A percentile compares a stretch with the other conserved stretches of the same genome.
These are phyloP conservation scores for Nakazawaea ernobii DNA, from an alignment of 805 yeast genomes.

Conservation along the genomic window DNA sequence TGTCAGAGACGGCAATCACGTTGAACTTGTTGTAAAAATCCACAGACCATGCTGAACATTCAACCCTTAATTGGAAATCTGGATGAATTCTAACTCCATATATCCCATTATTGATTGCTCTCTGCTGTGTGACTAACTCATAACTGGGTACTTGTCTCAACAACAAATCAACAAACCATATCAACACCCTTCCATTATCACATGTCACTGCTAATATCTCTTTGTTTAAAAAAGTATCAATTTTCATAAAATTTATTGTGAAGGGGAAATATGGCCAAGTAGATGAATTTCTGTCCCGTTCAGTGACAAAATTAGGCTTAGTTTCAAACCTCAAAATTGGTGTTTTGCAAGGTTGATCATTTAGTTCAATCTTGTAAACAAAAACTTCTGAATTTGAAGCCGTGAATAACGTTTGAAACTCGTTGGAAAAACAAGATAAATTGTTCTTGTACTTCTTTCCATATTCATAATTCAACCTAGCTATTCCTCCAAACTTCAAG, in stretches of 20 bases:
- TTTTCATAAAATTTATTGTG: slow-evolving; percentile 45
- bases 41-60: slow-evolving; percentile 58
- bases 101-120: slow-evolving; percentile 4
- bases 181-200: slow-evolving; percentile 49
- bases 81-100: slow-evolving; percentile 15
- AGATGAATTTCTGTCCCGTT: slow-evolving; percentile 34
- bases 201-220: slow-evolving; percentile 43
- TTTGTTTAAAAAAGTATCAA: slow-evolving; percentile 27
- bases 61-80: slow-evolving; percentile 26
- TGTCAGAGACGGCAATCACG: slow-evolving; percentile 47
- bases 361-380: slow-evolving; percentile 24
- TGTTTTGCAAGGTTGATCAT: slow-evolving; percentile 23
- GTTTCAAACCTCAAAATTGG: slow-evolving; percentile 33
- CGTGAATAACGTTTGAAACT: slow-evolving; percentile 22
- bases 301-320: slow-evolving; percentile 33
- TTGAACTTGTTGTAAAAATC: slow-evolving; percentile 33
- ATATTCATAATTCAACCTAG: slow-evolving; percentile 19
- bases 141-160: slow-evolving; percentile 13
- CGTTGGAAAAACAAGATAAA: slow-evolving; percentile 21
- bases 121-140: background rate
- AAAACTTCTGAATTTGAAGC: slow-evolving; percentile 30
- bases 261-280: slow-evolving; percentile 54
- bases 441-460: slow-evolving; percentile 38
- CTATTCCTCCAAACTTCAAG: slow-evolving; percentile 21
- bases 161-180: slow-evolving; percentile 30